Evolutionary conservation across 768 basidiomycete species (phyloP), one percentile per base, ranked within the genome.

Genomic region (Suillus occidentalis): DNA sequence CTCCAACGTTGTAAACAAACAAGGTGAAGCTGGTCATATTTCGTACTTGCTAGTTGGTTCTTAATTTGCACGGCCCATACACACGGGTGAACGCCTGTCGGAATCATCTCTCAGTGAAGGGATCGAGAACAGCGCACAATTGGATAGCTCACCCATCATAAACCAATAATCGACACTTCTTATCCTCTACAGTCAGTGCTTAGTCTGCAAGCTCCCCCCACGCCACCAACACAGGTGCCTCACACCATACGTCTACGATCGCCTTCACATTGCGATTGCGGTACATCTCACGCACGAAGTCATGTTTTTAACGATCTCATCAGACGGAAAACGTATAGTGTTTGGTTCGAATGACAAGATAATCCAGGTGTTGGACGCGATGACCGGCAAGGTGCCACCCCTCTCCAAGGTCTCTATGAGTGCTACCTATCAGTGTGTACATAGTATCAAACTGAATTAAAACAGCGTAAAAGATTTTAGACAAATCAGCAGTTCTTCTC

Each of bases 161-260:
- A 94, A 95, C 86, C 88, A 91, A 73, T 95, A 94, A 61, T 87
- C 84, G 31, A 91, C 76, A 0, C 86, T 89, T 25, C 66, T 85
- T 77, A 58, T 84, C 83, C 62, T 84, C 80, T 37, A 75, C 73
- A 0, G 78, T 81, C 64, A 88, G 36, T 3, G 90, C 90, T 1
- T 87, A 86, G 74, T 92, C 89, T 1, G 92, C 92, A 52, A 91
- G 79, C 66, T 89, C 89, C 68, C 79, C 84, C 91, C 91, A 94
- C 1, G 62, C 65, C 40, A 67, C 77, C 65, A 78, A 79, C 16
- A 92, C 86, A 0, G 92, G 90, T 0, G 89, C 90, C 71, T 94
- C 94, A 68, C 94, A 95, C 89, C 91, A 95, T 3, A 95, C 94
- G 68, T 95, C 94, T 7, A 95, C 87, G 61, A 95, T 82, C 6